Conservation (phyloP, 495 filamentous ascomycete genomes). For the Polyplosphaeria fusca region DNA sequence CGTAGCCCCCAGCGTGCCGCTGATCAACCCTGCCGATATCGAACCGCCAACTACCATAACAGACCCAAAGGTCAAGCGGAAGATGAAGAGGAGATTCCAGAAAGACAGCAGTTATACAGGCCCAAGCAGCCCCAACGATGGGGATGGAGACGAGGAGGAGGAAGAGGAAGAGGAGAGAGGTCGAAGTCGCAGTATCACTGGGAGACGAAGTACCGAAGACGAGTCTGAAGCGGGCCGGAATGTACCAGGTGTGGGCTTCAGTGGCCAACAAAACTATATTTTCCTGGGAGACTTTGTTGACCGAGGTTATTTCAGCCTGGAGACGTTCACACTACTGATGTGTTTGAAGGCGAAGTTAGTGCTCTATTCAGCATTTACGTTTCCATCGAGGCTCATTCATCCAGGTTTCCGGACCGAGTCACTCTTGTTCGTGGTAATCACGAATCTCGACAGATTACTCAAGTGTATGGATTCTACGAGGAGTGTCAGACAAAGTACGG, state of each 20-base stretch:
- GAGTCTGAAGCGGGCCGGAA: conserved; percentile 30
- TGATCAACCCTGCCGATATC: conserved; percentile 80
- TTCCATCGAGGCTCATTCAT: too few species aligned
- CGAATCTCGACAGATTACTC: conserved; percentile 95
- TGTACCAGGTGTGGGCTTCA: conserved; percentile 31
- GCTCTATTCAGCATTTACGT: too few species aligned
- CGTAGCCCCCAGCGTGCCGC: conserved; percentile 38
- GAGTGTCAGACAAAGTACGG: conserved; percentile 98
- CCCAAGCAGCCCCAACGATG: conserved; percentile 42
- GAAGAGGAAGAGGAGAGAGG: conserved; percentile 47
- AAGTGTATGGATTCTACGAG: conserved; percentile 98
- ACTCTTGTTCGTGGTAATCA: conserved; percentile 97
- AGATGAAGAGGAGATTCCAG: conserved; percentile 57
- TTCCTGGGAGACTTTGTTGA: conserved; percentile 98
- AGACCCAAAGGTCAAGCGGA: conserved; percentile 77
- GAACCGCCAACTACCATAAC: conserved; percentile 83
- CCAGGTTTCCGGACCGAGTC: conserved; percentile 90
- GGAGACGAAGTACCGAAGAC: conserved; percentile 35
- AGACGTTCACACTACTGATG: conserved; percentile 92
- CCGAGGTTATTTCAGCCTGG: conserved; percentile 93
- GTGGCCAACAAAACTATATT: conserved; percentile 79
- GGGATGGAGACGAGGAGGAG: conserved; percentile 50
- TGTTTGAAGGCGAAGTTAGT: conserved; percentile 94
- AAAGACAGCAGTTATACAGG: conserved; percentile 41
- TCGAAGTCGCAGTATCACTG: conserved; percentile 38